Evolutionary conservation across 345 rosid genomes (phyloP).

Genomic region (Diplotaxis tenuifolia): DNA sequence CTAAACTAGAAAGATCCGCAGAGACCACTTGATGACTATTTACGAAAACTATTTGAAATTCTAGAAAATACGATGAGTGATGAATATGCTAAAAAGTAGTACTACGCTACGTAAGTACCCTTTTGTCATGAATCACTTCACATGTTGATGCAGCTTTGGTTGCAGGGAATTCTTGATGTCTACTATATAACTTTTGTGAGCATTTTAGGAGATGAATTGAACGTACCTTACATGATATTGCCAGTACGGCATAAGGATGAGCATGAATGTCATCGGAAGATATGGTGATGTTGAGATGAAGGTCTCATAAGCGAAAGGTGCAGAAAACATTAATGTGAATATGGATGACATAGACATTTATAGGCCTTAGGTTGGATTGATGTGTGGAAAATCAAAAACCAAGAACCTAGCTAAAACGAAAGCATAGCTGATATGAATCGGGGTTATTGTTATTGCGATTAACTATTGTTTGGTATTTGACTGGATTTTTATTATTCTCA

Average conservation of each 20-base stretch:
- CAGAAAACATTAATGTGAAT: neutral
- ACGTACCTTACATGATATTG: neutral
- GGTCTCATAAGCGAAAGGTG: neutral
- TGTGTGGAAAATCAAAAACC: neutral
- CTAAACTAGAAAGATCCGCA: too few relatives aligned
- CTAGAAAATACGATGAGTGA: too few relatives aligned
- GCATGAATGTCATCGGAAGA: conserved; percentile 30
- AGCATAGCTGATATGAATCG: neutral
- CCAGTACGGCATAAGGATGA: conserved; percentile 27
- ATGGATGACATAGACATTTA: neutral
- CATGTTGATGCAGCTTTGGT: conserved; percentile 3
- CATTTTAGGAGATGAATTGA: neutral
- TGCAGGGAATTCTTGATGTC: conserved; percentile 44
- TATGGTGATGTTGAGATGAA: neutral
- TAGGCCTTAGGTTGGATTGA: conserved; percentile 6
- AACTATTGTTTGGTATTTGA: neutral
- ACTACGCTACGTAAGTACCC: too few relatives aligned
- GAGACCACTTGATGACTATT: too few relatives aligned
- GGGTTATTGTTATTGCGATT: neutral
- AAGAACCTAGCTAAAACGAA: neutral
- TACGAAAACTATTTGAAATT: too few relatives aligned
- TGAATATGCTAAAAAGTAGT: too few relatives aligned
- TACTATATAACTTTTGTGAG: conserved; percentile 36
- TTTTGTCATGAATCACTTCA: neutral
- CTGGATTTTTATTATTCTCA: neutral